These are phyloP conservation scores for Coccomyxa sp. DNA, from an alignment of 139 green algal species.

Conservation along the genomic window DNA sequence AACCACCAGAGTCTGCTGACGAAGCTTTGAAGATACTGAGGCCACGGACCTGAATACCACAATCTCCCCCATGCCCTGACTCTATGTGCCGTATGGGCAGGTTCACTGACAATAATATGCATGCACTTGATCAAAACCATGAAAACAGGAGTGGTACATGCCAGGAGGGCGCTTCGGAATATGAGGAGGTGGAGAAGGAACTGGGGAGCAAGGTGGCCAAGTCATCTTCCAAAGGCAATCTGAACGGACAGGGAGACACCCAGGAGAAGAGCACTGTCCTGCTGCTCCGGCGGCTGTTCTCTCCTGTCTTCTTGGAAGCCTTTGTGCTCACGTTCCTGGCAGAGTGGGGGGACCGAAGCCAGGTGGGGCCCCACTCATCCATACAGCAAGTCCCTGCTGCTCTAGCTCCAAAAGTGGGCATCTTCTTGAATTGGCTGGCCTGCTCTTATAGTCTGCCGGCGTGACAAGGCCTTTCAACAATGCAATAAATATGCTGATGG, in stretches of 20 bases:
- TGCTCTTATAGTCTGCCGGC: too few species aligned
- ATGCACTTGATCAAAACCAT: too few species aligned
- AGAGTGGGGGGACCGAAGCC: constrained; percentile 97
- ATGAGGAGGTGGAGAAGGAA: constrained; percentile 68
- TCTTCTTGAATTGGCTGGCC: too few species aligned
- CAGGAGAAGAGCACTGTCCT: background rate
- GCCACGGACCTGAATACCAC: background rate
- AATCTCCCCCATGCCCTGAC: background rate
- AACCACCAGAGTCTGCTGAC: background rate
- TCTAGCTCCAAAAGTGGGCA: background rate
- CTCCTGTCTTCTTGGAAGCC: constrained; percentile 87
- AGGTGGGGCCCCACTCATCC: constrained; percentile 76
- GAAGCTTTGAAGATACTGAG: background rate
- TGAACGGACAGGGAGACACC: background rate
- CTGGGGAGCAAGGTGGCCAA: constrained; percentile 13
- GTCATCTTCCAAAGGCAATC: background rate
- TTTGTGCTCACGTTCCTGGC: constrained; percentile 98
- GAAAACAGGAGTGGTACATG: too few species aligned
- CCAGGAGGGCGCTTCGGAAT: constrained; percentile 27
- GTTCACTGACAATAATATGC: too few species aligned
- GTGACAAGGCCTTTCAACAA: too few species aligned
- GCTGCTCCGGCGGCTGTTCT: constrained; percentile 47
- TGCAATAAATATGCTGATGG: too few species aligned
- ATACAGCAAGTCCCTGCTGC: background rate
- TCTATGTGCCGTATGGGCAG: too few species aligned